phyloP scores from a whole-genome alignment of 805 yeast genomes.

The Ogataea glucozyma region DNA sequence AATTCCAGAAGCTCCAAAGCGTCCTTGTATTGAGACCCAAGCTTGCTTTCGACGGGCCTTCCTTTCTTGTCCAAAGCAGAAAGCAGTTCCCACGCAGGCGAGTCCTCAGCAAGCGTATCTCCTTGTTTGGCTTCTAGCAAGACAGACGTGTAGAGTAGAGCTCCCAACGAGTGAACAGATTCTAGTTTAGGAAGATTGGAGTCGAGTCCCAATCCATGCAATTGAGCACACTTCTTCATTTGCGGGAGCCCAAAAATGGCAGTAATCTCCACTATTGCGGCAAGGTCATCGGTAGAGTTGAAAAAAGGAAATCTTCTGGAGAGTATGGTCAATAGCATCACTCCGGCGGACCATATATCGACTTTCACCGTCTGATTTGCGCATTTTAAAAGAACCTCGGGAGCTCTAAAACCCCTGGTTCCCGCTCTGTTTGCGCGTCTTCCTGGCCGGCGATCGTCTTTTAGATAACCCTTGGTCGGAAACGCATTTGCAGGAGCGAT shows the following conservation, averaged over 20 bases:
- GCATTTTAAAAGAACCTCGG: slow-evolving; percentile 87
- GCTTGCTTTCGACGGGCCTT: slow-evolving; percentile 35
- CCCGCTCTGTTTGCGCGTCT: slow-evolving; percentile 97
- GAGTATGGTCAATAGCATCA: slow-evolving; percentile 75
- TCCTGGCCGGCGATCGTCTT: slow-evolving; percentile 84
- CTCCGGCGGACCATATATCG: slow-evolving; percentile 93
- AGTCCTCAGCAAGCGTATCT: slow-evolving; percentile 66
- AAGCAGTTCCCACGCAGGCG: slow-evolving; percentile 69
- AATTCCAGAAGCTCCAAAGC: slow-evolving; percentile 57
- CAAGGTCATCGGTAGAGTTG: slow-evolving; percentile 90
- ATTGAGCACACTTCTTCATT: slow-evolving; percentile 72
- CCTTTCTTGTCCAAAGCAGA: slow-evolving; percentile 48
- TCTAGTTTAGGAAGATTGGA: slow-evolving; percentile 55
- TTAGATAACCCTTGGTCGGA: slow-evolving; percentile 66
- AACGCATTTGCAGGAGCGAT: slow-evolving; percentile 40
- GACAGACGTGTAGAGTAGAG: slow-evolving; percentile 46
- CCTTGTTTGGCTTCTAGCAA: slow-evolving; percentile 47
- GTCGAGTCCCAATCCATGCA: slow-evolving; percentile 89
- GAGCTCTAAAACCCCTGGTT: slow-evolving; percentile 92
- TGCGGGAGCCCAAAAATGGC: slow-evolving; percentile 73
- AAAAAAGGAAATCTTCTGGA: slow-evolving; percentile 88
- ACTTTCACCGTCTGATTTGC: slow-evolving; percentile 77
- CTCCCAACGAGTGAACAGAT: slow-evolving; percentile 40
- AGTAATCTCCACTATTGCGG: slow-evolving; percentile 84
- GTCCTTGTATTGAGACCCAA: slow-evolving; percentile 42